Evolutionary conservation across 2,329 filamentous ascomycete genomes (phyloP), one percentile per base, ranked within the genome.

Genomic region (Pyrenophora tritici-repentis): DNA sequence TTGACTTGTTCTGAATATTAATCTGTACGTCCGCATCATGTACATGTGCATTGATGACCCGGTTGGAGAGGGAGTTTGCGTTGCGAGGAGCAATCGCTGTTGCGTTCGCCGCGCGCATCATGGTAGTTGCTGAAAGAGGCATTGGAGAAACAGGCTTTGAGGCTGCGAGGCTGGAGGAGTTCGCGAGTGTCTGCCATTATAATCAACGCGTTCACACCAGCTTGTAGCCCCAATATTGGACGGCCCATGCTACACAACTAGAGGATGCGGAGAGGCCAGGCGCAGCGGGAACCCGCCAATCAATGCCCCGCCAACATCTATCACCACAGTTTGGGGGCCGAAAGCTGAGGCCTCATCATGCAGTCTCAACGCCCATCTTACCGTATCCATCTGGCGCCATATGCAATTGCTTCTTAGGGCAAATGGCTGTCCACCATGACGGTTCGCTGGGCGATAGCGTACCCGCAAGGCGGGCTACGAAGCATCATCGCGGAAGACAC

Each of bases 211-310:
- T 59, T 60, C 48, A 39, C 43, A n/a, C 36, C 42, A 24, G 14
- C 49, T 53, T 62, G 66, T 61, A 60, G 67, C 67, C 68, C 66
- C 68, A 57, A 68, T 59, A 47, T 56, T 47, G 61, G 48, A 47
- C 42, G 54, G 49, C 22, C 55, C 44, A 54, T 53, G 42, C 52
- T 48, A 35, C 36, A 53, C 42, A 50, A 31, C 44, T 48, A 26
- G 35, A 20, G 17, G 37, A 42, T 35, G 41, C 46, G 44, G 38
- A 47, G 38, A 46, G 39, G 7, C 13, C 36, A 42, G 37, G 29
- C 34, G 31, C 39, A 42, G 26, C 22, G 6, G 7, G n/a, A 2
- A 10, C 14, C 33, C 16, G 17, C 49, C 49, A 52, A 48, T 48
- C 26, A 51, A 7, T 33, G 37, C 36, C 18, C 10, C 18, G 14